Percentiles rank a stretch among this genome's conserved stretches.
These are phyloP conservation scores for Colletotrichum godetiae DNA, from an alignment of 2,329 filamentous ascomycete genomes.

Conservation along the genomic window DNA sequence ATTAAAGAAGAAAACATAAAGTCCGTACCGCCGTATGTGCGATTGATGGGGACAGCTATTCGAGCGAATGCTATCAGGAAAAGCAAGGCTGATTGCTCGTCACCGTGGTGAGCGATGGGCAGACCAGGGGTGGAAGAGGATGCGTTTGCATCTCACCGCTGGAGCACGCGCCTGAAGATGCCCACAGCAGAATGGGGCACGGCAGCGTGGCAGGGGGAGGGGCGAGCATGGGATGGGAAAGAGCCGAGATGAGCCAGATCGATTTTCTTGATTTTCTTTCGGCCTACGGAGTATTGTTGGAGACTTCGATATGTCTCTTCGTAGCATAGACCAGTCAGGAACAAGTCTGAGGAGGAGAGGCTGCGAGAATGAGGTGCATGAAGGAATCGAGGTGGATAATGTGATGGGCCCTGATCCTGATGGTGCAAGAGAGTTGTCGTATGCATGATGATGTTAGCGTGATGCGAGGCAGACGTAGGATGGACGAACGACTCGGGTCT, in stretches of 20 bases:
- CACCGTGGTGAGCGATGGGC: constrained; percentile 13
- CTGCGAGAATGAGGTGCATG: neutral
- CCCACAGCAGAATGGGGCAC: constrained; percentile 15
- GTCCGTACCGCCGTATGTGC: neutral
- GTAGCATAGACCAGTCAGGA: neutral
- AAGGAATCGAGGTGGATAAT: neutral
- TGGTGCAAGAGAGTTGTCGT: neutral
- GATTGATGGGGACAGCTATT: neutral
- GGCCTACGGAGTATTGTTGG: neutral
- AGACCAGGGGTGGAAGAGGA: neutral
- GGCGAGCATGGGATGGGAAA: constrained; percentile 22
- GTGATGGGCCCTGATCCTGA: neutral
- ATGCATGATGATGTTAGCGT: constrained; percentile 5
- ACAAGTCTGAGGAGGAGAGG: no score
- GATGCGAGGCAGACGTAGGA: neutral
- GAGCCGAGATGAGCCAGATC: constrained; percentile 31
- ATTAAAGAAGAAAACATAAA: constrained; percentile 10
- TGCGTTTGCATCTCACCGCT: constrained; percentile 27
- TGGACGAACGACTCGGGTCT: no score
- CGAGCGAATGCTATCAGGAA: neutral
- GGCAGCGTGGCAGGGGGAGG: neutral
- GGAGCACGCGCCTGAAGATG: neutral
- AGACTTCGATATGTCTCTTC: neutral
- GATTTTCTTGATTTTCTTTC: constrained; percentile 16
- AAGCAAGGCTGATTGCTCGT: constrained; percentile 22